These are phyloP conservation scores for Salix purpurea DNA, from an alignment of 345 rosid genomes.

Conservation along the genomic window DNA sequence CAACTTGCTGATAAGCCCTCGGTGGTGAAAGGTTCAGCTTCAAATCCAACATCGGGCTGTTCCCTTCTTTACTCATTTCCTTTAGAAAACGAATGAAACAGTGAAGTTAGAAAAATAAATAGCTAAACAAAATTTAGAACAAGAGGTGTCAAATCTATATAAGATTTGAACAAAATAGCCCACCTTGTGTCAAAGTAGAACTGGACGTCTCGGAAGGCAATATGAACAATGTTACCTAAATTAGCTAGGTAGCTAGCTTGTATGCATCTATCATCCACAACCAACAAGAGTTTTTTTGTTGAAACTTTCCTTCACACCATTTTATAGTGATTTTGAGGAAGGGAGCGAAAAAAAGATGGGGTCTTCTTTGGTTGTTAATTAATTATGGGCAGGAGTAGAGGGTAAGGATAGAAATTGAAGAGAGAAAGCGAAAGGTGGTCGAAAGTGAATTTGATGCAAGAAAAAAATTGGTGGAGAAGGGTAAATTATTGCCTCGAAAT, in stretches of 20 bases:
- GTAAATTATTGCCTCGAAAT: background rate
- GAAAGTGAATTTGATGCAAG: background rate
- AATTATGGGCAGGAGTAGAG: slow-evolving; percentile 25
- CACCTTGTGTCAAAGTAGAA: background rate
- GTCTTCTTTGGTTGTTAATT: slow-evolving; percentile 6
- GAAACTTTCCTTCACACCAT: background rate
- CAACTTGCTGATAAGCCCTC: background rate
- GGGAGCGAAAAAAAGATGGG: background rate
- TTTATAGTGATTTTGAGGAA: background rate
- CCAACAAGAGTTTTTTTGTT: background rate
- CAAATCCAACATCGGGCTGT: slow-evolving; percentile 36
- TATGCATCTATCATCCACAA: background rate
- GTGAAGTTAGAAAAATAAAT: background rate
- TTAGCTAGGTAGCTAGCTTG: background rate
- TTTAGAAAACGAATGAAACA: background rate
- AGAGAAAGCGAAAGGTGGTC: background rate
- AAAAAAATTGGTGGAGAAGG: background rate
- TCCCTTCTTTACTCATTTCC: slow-evolving; percentile 26
- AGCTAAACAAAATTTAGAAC: background rate
- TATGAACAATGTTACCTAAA: background rate
- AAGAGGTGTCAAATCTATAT: background rate
- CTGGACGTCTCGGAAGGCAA: background rate
- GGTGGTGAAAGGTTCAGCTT: slow-evolving; percentile 47
- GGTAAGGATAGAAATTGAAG: slow-evolving; percentile 4
- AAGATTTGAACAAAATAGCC: background rate